phyloP scores from a whole-genome alignment of 140 eudicot genomes.

The Bidens hawaiensis region DNA sequence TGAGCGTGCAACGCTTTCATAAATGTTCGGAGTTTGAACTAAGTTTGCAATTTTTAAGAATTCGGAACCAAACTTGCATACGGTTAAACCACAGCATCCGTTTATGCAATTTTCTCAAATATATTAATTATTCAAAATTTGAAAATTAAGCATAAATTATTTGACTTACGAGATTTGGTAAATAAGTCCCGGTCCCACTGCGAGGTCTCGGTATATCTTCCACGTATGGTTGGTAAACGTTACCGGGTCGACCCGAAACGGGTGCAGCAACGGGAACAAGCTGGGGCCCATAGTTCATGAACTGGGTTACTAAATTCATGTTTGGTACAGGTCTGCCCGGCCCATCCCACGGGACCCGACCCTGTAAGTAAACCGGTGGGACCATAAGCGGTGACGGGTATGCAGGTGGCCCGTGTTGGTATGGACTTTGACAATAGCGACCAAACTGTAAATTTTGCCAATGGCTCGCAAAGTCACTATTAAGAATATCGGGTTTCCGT shows the following conservation, averaged over 20 bases:
- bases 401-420: conserved; percentile 40
- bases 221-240: conserved; percentile 58
- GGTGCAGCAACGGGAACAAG: conserved; percentile 73
- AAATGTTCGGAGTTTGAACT: no score
- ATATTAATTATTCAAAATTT: background rate
- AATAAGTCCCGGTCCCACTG: conserved; percentile 92
- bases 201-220: conserved; percentile 91
- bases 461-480: conserved; percentile 90
- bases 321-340: conserved; percentile 79
- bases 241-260: conserved; percentile 54
- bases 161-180: conserved; percentile 82
- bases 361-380: conserved; percentile 83
- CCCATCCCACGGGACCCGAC: conserved; percentile 85
- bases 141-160: background rate
- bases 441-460: conserved; percentile 91
- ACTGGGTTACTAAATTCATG: conserved; percentile 59
- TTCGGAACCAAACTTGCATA: no score
- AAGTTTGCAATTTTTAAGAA: no score
- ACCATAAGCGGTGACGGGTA: conserved; percentile 77
- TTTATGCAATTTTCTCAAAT: no score
- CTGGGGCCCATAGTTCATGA: conserved; percentile 78
- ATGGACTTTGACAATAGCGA: conserved; percentile 74
- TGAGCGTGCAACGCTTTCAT: no score
- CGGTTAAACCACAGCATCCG: no score
- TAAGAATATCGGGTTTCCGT: conserved; percentile 64